phyloP scores from a whole-genome alignment of 164 flowering plant genomes.

The Dillenia suffruticosa region DNA sequence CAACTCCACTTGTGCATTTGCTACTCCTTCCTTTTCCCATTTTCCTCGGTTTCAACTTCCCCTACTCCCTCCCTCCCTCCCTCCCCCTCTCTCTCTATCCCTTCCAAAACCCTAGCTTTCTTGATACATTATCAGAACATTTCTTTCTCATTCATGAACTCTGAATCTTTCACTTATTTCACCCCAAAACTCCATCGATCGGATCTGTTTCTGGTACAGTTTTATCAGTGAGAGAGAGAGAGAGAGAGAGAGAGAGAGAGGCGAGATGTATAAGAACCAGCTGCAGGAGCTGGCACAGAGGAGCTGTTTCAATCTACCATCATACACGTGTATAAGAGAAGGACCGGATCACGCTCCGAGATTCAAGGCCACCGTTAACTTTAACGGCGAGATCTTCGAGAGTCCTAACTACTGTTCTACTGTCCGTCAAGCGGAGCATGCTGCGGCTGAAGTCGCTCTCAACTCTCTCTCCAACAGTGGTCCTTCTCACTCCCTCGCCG shows the following conservation, averaged over 20 bases:
- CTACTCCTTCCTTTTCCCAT: neutral
- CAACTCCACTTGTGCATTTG: neutral
- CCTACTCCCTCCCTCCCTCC: neutral
- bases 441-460: slow-evolving; percentile 97
- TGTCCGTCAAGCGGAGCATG: slow-evolving; percentile 96
- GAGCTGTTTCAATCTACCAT: slow-evolving; percentile 96
- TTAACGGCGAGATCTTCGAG: slow-evolving; percentile 91
- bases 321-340: slow-evolving; percentile 84
- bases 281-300: slow-evolving; percentile 99
- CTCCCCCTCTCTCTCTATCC: neutral
- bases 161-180: neutral
- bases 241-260: slow-evolving; percentile 5
- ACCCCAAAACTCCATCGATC: neutral
- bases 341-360: slow-evolving; percentile 99
- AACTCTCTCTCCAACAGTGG: slow-evolving; percentile 76
- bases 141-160: slow-evolving; percentile 7
- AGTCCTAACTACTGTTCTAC: slow-evolving; percentile 81
- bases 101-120: neutral
- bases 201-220: neutral
- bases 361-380: slow-evolving; percentile 90
- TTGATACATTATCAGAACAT: too few relatives aligned
- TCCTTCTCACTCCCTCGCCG: slow-evolving; percentile 89
- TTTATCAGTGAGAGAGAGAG: slow-evolving; percentile 1
- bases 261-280: slow-evolving; percentile 96
- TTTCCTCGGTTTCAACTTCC: neutral